A percentile compares a stretch with the other conserved stretches of the same genome.
phyloP scores from a whole-genome alignment of 2,329 filamentous ascomycete genomes.

The Pestalotiopsis sp. region DNA sequence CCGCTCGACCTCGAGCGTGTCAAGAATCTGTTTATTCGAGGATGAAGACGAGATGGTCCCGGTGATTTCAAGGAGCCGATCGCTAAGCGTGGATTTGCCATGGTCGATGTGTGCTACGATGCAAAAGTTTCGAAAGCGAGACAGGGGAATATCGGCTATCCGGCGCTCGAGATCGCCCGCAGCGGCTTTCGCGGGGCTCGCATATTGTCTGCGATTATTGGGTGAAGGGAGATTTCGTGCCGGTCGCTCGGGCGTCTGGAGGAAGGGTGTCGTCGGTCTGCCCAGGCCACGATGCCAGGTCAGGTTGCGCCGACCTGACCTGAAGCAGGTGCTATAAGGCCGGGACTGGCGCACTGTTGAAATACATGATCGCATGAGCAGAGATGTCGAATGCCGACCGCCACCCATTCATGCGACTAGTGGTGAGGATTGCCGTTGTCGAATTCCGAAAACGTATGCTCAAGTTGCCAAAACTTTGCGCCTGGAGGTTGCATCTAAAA shows the following conservation, averaged over 20 bases:
- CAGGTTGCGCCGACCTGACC: constrained; percentile 17
- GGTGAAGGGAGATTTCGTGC: neutral
- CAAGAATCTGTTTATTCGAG: constrained; percentile 90
- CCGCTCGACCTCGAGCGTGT: constrained; percentile 95
- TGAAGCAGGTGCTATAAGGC: constrained; percentile 22
- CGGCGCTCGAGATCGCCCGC: constrained; percentile 52
- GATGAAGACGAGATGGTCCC: constrained; percentile 84
- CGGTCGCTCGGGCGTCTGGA: neutral
- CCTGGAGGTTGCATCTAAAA: neutral
- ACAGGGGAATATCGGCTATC: constrained; percentile 76
- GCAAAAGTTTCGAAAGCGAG: constrained; percentile 91
- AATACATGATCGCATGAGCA: constrained; percentile 33
- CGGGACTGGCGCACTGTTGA: constrained; percentile 16
- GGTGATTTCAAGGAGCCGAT: constrained; percentile 89
- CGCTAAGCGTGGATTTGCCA: constrained; percentile 94
- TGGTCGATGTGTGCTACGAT: constrained; percentile 99
- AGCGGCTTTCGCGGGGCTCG: constrained; percentile 14
- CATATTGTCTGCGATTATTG: constrained; percentile 20
- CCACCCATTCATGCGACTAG: constrained; percentile 34
- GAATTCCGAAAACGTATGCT: neutral
- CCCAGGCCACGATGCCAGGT: neutral
- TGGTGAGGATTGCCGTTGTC: neutral
- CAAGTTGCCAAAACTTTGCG: neutral
- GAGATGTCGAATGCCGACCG: constrained; percentile 26
- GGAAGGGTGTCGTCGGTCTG: neutral